A percentile compares a stretch with the other conserved stretches of the same genome.
These are phyloP conservation scores for Exophiala bonariae DNA, from an alignment of 2,329 filamentous ascomycete genomes.

Conservation along the genomic window DNA sequence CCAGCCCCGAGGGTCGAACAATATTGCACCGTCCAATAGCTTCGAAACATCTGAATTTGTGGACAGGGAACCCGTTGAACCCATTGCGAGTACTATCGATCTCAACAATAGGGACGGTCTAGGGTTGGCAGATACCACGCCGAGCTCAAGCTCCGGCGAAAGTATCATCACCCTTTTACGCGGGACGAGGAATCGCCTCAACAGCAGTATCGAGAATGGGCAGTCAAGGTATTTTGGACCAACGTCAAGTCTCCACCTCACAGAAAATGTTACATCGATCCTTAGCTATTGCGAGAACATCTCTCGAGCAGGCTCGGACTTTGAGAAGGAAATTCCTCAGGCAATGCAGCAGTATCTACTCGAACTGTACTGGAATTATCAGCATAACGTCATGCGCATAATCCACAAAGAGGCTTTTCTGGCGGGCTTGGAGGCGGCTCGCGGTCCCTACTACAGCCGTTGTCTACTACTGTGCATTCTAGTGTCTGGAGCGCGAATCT, in stretches of 20 bases:
- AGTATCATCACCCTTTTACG: constrained; percentile 9
- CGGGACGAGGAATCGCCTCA: constrained; percentile 5
- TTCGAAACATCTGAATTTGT: too few species aligned
- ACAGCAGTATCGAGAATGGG: constrained; percentile 6
- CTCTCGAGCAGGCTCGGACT: constrained; percentile 2
- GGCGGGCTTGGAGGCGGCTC: constrained; percentile 7
- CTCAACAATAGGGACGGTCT: too few species aligned
- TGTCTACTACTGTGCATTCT: constrained; percentile 17
- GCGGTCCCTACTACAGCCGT: constrained; percentile 11
- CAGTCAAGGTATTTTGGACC: constrained; percentile 12
- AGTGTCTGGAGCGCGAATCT: constrained; percentile 8
- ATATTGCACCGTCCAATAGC: too few species aligned
- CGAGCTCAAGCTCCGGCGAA: constrained; percentile 3
- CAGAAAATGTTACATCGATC: constrained; percentile 7
- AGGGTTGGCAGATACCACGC: constrained; percentile 1
- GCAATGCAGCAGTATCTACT: constrained; percentile 15
- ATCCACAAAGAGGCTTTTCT: constrained; percentile 18
- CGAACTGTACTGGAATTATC: constrained; percentile 16
- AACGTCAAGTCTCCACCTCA: constrained; percentile 11
- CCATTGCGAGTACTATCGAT: too few species aligned
- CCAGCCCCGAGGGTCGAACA: too few species aligned
- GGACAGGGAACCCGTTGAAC: too few species aligned
- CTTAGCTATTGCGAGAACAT: constrained; percentile 12
- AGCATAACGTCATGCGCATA: constrained; percentile 9
- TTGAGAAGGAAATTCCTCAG: constrained; percentile 13